Percentiles rank a stretch among this genome's conserved stretches.
phyloP scores from a whole-genome alignment of 2,329 filamentous ascomycete species.

The Apiospora arundinis region DNA sequence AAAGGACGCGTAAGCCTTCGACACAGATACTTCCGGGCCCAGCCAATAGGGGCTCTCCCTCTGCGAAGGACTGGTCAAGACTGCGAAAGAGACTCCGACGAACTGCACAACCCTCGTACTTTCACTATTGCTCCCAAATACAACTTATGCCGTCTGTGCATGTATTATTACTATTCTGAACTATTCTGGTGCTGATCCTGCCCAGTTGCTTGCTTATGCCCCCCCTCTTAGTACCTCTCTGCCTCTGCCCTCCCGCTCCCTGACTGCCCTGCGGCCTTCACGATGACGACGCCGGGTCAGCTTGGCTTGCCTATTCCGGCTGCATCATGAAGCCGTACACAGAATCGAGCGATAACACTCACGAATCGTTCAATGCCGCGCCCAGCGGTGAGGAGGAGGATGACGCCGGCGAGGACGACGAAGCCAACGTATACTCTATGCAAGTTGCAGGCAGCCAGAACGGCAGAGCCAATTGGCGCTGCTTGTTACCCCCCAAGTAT shows the following conservation, averaged over 20 bases:
- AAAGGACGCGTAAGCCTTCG: conserved; percentile 22
- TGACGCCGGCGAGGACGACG: conserved; percentile 14
- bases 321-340: conserved; percentile 15
- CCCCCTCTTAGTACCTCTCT: not conserved
- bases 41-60: conserved; percentile 9
- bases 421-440: not conserved
- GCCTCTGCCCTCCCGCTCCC: not conserved
- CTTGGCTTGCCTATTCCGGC: conserved; percentile 17
- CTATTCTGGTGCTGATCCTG: not conserved
- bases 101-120: not conserved
- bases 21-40: not conserved
- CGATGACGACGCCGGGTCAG: conserved; percentile 14
- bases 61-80: no score
- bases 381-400: not conserved
- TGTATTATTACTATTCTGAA: not conserved
- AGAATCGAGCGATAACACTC: conserved; percentile 1
- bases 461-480: conserved; percentile 5
- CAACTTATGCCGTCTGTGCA: not conserved
- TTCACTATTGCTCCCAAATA: not conserved
- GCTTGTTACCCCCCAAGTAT: not conserved
- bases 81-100: not conserved
- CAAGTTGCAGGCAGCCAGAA: not conserved
- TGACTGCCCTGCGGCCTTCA: conserved; percentile 2
- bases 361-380: not conserved
- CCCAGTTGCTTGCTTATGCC: not conserved